These are phyloP conservation scores for Eucalyptus melliodora DNA, from an alignment of 345 rosid genomes.

Conservation along the genomic window DNA sequence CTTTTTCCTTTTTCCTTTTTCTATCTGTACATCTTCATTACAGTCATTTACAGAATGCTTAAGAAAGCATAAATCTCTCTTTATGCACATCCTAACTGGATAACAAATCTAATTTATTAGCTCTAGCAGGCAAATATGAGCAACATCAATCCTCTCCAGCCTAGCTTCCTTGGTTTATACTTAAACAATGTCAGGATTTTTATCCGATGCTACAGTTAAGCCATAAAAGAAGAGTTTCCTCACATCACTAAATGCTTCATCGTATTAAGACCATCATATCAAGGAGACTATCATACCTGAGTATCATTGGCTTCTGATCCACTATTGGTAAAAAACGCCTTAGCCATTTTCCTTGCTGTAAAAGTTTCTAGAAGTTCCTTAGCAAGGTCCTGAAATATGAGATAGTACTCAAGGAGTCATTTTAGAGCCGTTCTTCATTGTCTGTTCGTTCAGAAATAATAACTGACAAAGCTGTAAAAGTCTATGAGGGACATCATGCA, in stretches of 20 bases:
- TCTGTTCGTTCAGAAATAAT: neutral
- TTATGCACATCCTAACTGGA: neutral
- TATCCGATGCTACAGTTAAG: neutral
- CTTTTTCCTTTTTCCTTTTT: neutral
- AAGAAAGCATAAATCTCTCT: neutral
- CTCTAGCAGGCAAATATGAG: neutral
- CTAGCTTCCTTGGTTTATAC: neutral
- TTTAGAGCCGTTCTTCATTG: neutral
- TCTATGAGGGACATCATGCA: neutral
- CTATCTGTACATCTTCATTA: neutral
- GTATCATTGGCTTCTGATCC: conserved; percentile 99
- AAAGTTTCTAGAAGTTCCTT: conserved; percentile 73
- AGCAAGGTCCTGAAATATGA: conserved; percentile 77
- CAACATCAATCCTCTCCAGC: neutral
- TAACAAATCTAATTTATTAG: neutral
- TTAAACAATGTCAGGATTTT: neutral
- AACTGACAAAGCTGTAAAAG: neutral
- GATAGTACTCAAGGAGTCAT: neutral
- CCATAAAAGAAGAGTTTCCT: neutral
- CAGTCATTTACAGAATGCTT: neutral
- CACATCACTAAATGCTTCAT: neutral
- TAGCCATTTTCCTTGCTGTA: conserved; percentile 79
- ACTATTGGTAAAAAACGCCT: conserved; percentile 83
- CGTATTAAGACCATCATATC: neutral
- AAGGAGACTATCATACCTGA: conserved; percentile 34